Conservation (phyloP, 768 basidiomycete species). For the Mycena haematopus region DNA sequence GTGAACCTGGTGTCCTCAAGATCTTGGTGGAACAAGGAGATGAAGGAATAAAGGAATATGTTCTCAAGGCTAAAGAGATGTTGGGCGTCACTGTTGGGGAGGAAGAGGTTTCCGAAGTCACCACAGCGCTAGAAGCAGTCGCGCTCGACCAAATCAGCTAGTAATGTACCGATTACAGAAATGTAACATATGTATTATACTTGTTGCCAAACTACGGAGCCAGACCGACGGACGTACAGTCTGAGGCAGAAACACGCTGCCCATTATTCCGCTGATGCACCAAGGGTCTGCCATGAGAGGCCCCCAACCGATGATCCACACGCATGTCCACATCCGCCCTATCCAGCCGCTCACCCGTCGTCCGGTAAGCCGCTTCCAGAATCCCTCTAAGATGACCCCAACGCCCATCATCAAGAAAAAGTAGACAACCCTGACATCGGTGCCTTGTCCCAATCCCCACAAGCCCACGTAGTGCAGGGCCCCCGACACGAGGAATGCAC, state of each 20-base stretch:
- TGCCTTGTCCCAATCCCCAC: constrained; percentile 63
- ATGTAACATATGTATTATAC: not conserved
- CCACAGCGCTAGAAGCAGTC: constrained; percentile 2
- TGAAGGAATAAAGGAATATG: constrained; percentile 44
- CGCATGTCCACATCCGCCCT: constrained; percentile 59
- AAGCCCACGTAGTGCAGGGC: constrained; percentile 64
- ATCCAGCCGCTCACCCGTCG: constrained; percentile 50
- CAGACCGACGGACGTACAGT: constrained; percentile 39
- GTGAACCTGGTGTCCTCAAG: constrained; percentile 49
- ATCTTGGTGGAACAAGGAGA: constrained; percentile 47
- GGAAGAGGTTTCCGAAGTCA: not conserved
- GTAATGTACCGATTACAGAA: not conserved
- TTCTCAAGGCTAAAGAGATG: constrained; percentile 45
- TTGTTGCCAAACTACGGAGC: constrained; percentile 16
- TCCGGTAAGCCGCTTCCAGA: constrained; percentile 53
- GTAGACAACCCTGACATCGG: constrained; percentile 51
- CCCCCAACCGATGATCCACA: constrained; percentile 56
- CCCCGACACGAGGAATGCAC: constrained; percentile 65
- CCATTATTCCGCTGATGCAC: constrained; percentile 49
- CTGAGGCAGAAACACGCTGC: constrained; percentile 46
- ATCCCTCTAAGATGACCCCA: constrained; percentile 55
- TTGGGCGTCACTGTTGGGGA: constrained; percentile 30
- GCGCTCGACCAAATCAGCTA: not conserved
- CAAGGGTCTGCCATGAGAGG: constrained; percentile 58
- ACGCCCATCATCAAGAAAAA: constrained; percentile 67